phyloP scores from a whole-genome alignment of 2,329 filamentous ascomycete genomes.

The Trichoderma polysporum region DNA sequence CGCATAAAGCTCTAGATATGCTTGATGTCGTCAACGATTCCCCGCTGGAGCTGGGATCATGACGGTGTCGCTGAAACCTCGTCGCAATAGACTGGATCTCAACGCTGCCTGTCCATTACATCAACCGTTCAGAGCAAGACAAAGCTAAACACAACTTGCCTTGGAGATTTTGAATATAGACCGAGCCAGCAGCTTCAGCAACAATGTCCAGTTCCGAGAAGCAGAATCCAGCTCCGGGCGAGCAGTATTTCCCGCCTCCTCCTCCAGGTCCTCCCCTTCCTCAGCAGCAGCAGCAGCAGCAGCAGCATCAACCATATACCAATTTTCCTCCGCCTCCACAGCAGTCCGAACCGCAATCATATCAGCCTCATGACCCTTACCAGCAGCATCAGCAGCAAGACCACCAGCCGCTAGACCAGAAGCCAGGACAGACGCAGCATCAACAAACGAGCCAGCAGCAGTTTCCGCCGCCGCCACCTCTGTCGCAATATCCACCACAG shows the following conservation, averaged over 20 bases:
- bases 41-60: constrained; percentile 12
- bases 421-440: not conserved
- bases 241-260: constrained; percentile 15
- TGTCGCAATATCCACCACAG: not conserved
- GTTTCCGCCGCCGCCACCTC: not conserved
- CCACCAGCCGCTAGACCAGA: not conserved
- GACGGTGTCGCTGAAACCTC: not conserved
- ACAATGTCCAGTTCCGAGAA: constrained; percentile 6
- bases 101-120: not conserved
- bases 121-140: not conserved
- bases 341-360: not conserved
- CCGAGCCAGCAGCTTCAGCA: not conserved
- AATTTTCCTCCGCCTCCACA: constrained; percentile 10
- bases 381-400: not conserved
- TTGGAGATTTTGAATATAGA: not conserved
- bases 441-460: not conserved
- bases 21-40: not conserved
- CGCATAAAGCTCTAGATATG: not conserved
- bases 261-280: not conserved
- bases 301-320: constrained; percentile 7
- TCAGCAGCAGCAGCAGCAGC: not conserved
- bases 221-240: not conserved
- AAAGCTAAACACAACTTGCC: not conserved
- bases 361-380: not conserved
- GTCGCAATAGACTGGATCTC: not conserved